These are phyloP conservation scores for Kodamaea sp. DNA, from an alignment of 1,139 yeast species.

Conservation along the genomic window DNA sequence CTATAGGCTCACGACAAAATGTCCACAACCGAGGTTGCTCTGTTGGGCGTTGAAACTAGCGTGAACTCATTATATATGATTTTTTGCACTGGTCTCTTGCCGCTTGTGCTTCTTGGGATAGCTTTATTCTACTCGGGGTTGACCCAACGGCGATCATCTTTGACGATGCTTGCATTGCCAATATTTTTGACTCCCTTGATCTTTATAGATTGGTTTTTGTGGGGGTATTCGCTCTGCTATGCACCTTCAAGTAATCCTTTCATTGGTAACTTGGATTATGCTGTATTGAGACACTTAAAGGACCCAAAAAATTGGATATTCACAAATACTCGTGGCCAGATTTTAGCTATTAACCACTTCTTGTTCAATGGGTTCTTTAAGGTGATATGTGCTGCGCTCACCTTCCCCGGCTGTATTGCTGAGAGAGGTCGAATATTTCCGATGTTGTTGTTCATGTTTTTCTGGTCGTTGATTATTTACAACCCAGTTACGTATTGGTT, in stretches of 20 bases:
- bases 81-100: slow-evolving; percentile 32
- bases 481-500: slow-evolving; percentile 66
- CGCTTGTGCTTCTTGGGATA: slow-evolving; percentile 39
- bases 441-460: slow-evolving; percentile 47
- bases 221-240: slow-evolving; percentile 56
- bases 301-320: slow-evolving; percentile 22
- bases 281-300: slow-evolving; percentile 37
- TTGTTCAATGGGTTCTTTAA: slow-evolving; percentile 52
- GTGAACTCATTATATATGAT: slow-evolving; percentile 40
- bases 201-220: slow-evolving; percentile 53
- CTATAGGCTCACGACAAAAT: neutral
- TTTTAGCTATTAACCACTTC: slow-evolving; percentile 40
- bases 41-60: slow-evolving; percentile 18
- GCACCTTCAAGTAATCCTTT: slow-evolving; percentile 39
- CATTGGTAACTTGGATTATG: slow-evolving; percentile 46
- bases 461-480: slow-evolving; percentile 57
- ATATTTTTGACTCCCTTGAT: slow-evolving; percentile 40
- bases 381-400: slow-evolving; percentile 48
- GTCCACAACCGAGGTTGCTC: slow-evolving; percentile 10
- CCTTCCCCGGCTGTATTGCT: slow-evolving; percentile 56
- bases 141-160: slow-evolving; percentile 53
- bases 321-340: slow-evolving; percentile 37
- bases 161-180: slow-evolving; percentile 53
- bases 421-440: slow-evolving; percentile 58
- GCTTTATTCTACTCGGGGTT: slow-evolving; percentile 57